Evolutionary conservation across 1,139 yeast species (phyloP), one percentile per base, ranked within the genome.

Genomic region (Yamadazyma sp.): DNA sequence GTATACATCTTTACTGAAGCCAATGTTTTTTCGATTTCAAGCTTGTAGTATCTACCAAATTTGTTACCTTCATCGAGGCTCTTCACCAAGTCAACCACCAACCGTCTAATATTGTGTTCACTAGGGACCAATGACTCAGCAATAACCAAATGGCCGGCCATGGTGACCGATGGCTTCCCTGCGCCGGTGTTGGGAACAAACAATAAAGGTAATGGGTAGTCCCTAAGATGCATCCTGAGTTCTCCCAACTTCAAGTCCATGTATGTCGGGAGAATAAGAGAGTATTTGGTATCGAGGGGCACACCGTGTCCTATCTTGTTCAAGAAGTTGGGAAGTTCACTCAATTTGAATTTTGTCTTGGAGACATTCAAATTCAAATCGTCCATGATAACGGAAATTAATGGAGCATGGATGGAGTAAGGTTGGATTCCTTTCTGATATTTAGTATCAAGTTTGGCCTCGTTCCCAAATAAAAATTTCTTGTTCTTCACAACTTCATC

Each of bases 291-390:
- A 46, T 83, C 85, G 39, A 59, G 56, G 0, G 98, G 97, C 18
- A 84, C 75, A 0, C 95, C 95, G 56, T 88, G 91, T 4, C 98
- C 98, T 14, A 84, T 69, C 15, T 79, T 75, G 54, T 81, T 63
- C 24, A 91, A 58, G 55, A 81, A 89, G 20, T 79, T 64, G 0
- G 87, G 75, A 14, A 87, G 59, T 4, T 75, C 65, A 2, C 66
- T 69, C 4, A 75, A 50, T 1, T 76, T 76, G 54, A 83, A 83
- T 2, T 69, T 58, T 0, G 96, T 88, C 17, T 71, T 65, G 4
- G 66, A 61, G 2, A 89, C 38, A 4, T 65, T 61, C 40, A 87
- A 58, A 40, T 78, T 79, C n/a, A 86, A 59, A 18, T 77, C 73
- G 35, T 77, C 77, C 59, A 87, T 62, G 10, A 77, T 62, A 18